Conservation (phyloP, 352 stramenopile species). For the Pythium guiyangense region DNA sequence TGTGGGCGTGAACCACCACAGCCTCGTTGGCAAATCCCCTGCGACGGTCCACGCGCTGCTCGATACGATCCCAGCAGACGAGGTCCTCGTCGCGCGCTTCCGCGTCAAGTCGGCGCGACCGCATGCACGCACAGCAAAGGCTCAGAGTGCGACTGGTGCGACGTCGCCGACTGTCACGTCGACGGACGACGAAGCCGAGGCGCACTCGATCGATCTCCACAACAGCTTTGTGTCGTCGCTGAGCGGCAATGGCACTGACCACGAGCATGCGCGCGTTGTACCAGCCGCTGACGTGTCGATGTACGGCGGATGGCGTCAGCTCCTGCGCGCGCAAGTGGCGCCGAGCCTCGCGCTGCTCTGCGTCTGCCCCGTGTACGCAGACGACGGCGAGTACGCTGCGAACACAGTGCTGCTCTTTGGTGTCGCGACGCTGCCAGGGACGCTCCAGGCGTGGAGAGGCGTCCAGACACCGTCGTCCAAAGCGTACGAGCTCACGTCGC, state of each 20-base stretch:
- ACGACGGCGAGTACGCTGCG: constrained; percentile 72
- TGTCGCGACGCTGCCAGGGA: constrained; percentile 37
- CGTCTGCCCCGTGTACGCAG: constrained; percentile 66
- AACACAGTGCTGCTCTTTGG: constrained; percentile 70
- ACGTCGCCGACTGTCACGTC: neutral
- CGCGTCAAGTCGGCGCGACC: constrained; percentile 21
- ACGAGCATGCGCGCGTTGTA: constrained; percentile 34
- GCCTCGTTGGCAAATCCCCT: constrained; percentile 30
- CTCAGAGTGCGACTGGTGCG: neutral
- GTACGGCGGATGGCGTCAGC: constrained; percentile 66
- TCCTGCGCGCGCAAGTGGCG: constrained; percentile 31
- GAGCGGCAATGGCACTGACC: constrained; percentile 21
- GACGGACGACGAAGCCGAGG: constrained; percentile 14
- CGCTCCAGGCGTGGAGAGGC: constrained; percentile 64
- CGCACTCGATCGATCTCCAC: constrained; percentile 27
- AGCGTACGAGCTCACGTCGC: constrained; percentile 39
- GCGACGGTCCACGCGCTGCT: constrained; percentile 31
- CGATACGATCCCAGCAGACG: constrained; percentile 21
- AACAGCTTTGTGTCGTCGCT: constrained; percentile 28
- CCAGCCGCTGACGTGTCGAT: constrained; percentile 63
- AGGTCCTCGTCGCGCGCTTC: constrained; percentile 41
- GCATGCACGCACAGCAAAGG: neutral
- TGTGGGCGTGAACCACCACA: constrained; percentile 54
- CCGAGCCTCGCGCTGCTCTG: constrained; percentile 42
- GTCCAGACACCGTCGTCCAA: constrained; percentile 23